Conservation (phyloP, 495 filamentous ascomycete species). For the Aspergillus mulundensis region DNA sequence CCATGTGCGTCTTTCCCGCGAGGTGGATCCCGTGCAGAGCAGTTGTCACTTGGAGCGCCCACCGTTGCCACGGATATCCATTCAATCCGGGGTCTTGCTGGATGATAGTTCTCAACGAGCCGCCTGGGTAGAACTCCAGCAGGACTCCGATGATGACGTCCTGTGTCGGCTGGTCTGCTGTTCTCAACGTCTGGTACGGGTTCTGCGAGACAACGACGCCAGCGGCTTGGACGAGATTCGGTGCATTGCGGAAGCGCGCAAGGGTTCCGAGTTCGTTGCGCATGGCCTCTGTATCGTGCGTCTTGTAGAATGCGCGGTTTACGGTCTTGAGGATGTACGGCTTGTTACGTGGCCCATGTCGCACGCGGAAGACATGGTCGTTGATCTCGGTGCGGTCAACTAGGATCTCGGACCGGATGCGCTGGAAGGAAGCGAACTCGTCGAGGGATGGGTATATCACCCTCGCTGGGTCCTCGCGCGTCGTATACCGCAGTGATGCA, state of each 20-base stretch:
- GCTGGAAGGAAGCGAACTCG: constrained; percentile 13
- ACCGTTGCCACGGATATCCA: neutral
- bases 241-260: constrained; percentile 11
- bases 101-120: constrained; percentile 18
- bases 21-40: neutral
- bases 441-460: constrained; percentile 16
- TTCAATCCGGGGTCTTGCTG: too few relatives aligned
- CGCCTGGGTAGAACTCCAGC: constrained; percentile 16
- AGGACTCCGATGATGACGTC: constrained; percentile 20
- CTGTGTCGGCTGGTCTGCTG: neutral
- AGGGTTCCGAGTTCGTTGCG: constrained; percentile 24
- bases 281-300: constrained; percentile 19
- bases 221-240: constrained; percentile 19
- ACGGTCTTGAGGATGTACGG: constrained; percentile 21
- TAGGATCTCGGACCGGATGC: constrained; percentile 10
- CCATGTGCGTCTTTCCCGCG: neutral
- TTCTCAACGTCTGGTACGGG: constrained; percentile 22
- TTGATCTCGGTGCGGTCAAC: constrained; percentile 12
- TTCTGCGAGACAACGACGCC: constrained; percentile 20
- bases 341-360: neutral
- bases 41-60: neutral
- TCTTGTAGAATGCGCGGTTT: constrained; percentile 18
- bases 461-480: neutral
- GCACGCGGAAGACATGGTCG: constrained; percentile 16
- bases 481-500: neutral